phyloP scores from a whole-genome alignment of 768 basidiomycete species.

The Suillus americanus region DNA sequence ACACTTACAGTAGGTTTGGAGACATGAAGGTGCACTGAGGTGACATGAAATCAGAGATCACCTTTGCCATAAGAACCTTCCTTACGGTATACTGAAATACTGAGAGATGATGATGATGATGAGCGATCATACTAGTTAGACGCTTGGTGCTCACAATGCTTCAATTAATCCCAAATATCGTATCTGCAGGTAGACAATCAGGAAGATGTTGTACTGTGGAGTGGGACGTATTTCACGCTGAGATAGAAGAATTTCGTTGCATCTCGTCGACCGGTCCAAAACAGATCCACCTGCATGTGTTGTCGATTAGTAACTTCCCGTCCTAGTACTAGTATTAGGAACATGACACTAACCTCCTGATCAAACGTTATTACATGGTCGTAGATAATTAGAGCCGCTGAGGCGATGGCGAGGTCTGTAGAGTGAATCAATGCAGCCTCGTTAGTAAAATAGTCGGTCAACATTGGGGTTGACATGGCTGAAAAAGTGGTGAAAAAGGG shows the following conservation, averaged over 20 bases:
- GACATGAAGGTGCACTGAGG: slow-evolving; percentile 1
- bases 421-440: neutral
- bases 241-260: slow-evolving; percentile 12
- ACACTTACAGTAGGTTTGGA: neutral
- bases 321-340: too few species aligned
- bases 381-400: slow-evolving; percentile 8
- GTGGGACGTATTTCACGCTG: slow-evolving; percentile 1
- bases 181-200: slow-evolving; percentile 3
- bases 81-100: neutral
- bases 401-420: neutral
- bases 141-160: slow-evolving; percentile 3
- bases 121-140: neutral
- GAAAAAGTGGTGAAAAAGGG: neutral
- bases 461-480: neutral
- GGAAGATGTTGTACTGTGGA: neutral
- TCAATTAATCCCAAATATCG: slow-evolving; percentile 8
- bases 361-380: slow-evolving; percentile 12
- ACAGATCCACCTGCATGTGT: slow-evolving; percentile 6
- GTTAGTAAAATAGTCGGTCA: too few species aligned
- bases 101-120: neutral
- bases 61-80: neutral
- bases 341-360: slow-evolving; percentile 6
- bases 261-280: slow-evolving; percentile 8
- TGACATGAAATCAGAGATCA: neutral
- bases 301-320: neutral